phyloP scores from a whole-genome alignment of 345 rosid species.

The Brassica napus region DNA sequence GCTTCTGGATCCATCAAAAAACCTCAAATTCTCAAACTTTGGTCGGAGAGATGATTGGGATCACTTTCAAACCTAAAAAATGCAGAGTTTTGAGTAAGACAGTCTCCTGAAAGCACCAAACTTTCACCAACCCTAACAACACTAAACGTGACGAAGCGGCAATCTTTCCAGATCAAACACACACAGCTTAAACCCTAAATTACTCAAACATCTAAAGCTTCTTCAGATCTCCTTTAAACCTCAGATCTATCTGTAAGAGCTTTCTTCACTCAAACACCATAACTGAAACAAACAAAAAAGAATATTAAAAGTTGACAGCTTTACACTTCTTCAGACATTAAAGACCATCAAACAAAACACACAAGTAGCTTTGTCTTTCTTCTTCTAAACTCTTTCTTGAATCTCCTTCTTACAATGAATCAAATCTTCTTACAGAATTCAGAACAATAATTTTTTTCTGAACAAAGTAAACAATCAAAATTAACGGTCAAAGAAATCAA shows the following conservation, averaged over 20 bases:
- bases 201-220: background rate
- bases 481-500: conserved; percentile 41
- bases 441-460: background rate
- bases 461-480: background rate
- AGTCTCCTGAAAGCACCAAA: background rate
- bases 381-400: too few relatives aligned
- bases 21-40: background rate
- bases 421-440: background rate
- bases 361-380: background rate
- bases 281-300: background rate
- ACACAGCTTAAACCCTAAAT: background rate
- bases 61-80: background rate
- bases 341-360: background rate
- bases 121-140: background rate
- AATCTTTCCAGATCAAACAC: background rate
- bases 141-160: conserved; percentile 6
- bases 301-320: background rate
- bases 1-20: background rate
- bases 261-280: background rate
- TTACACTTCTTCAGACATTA: background rate
- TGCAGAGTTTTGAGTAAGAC: background rate
- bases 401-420: background rate
- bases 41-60: background rate
- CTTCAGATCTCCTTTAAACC: background rate
- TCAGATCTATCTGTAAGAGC: background rate